Base-by-base conservation (phyloP, 2,329 filamentous ascomycete genomes). In the Curvularia sp. region DNA sequence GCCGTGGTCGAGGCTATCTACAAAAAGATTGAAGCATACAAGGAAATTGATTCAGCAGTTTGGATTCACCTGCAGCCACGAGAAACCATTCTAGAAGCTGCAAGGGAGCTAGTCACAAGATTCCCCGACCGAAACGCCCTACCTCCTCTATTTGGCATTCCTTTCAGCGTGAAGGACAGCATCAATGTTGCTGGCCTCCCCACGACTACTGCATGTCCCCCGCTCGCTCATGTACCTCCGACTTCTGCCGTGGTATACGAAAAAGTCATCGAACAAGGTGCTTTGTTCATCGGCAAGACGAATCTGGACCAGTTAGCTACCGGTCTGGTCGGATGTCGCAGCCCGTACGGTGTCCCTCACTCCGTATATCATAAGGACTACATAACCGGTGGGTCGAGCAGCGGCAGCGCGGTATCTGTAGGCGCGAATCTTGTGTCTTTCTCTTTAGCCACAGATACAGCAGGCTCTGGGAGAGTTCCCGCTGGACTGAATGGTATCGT, bases 291-390 rank as follows among this genome's bases (percentile, higher is more conserved):
- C 3, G 86, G 84, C 33, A 88, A 88, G 68, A 80, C 82, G 0
- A 88, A 87, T 61, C 79, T 88, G 53, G 86, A 89, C 67, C 86
- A 88, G 70, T 78, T 88, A 4, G 86, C 86, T 2, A 88, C 86
- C 0, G 86, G 86, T 0, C 78, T 88, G 2, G 84, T 82, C 12
- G 86, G 86, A 15, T 85, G 83, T 47, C 81, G 85, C 26, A 86
- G 84, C 1, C 84, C 85, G 0, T 87, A 84, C 60, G 86, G 86
- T 2, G 82, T 80, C 20, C 82, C 85, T 1, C 78, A 82, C 22
- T 86, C 84, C 54, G 77, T 85, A 0, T 86, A 79, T 69, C 73
- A 80, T 64, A 73, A 76, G 39, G 73, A 80, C n/a, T 81, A 82
- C 53, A 83, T 86, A 47, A 82, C 80, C 55, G 85, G 85, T 9